These are phyloP conservation scores for Candida sojae DNA, from an alignment of 1,139 yeast genomes.

Conservation along the genomic window DNA sequence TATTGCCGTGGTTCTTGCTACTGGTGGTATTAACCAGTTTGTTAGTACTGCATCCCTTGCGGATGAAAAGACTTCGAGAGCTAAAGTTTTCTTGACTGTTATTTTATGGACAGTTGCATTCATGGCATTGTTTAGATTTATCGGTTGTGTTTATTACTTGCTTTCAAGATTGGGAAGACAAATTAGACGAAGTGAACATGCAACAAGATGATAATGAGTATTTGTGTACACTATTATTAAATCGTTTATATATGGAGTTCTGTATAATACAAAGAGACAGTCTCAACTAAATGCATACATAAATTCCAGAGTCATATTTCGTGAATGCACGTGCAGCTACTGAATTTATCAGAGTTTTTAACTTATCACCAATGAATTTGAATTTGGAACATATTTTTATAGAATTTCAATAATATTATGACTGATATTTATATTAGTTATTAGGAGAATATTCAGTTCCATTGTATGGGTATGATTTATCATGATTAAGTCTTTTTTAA, in stretches of 20 bases:
- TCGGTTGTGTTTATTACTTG: slow-evolving; percentile 68
- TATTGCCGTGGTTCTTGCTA: slow-evolving; percentile 69
- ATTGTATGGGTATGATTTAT: too few species aligned
- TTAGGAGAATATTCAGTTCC: too few species aligned
- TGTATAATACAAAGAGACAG: not conserved
- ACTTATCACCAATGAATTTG: too few species aligned
- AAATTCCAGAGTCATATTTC: not conserved
- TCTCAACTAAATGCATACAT: too few species aligned
- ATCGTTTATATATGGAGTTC: not conserved
- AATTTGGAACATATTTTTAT: too few species aligned
- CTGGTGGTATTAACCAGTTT: slow-evolving; percentile 60
- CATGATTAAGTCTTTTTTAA: too few species aligned
- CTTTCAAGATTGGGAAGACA: slow-evolving; percentile 32
- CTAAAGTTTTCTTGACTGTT: slow-evolving; percentile 62
- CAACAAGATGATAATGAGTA: slow-evolving; percentile 10
- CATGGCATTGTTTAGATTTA: slow-evolving; percentile 70
- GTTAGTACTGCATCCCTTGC: slow-evolving; percentile 15
- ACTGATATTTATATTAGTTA: too few species aligned
- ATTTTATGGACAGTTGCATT: slow-evolving; percentile 82
- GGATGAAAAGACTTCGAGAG: slow-evolving; percentile 23
- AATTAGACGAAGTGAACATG: slow-evolving; percentile 23
- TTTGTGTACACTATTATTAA: not conserved
- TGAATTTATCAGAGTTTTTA: not conserved
- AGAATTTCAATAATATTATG: too few species aligned
- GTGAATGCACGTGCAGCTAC: not conserved